Conservation (phyloP, 805 yeast species). For the Cyberlindnera maritima region DNA sequence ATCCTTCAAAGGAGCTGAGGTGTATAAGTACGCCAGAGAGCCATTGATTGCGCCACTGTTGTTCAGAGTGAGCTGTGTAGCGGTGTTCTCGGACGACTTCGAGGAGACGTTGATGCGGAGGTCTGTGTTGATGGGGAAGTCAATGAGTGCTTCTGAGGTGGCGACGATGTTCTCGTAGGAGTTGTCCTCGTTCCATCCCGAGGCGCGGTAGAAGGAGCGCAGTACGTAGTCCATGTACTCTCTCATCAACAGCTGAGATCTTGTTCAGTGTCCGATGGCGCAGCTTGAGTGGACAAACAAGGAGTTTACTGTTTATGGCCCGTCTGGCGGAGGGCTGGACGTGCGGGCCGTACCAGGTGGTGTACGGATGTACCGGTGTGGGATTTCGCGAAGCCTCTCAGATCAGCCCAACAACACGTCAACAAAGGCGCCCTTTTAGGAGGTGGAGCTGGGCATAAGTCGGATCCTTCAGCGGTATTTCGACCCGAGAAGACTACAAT, state of each 20-base stretch:
- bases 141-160: conserved; percentile 65
- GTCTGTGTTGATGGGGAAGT: conserved; percentile 72
- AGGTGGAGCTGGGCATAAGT: too few species aligned
- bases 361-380: too few species aligned
- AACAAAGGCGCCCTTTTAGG: too few species aligned
- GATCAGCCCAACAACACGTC: too few species aligned
- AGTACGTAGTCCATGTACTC: conserved; percentile 86
- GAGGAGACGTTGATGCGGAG: conserved; percentile 64
- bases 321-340: too few species aligned
- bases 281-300: too few species aligned
- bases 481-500: neutral
- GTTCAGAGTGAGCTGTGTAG: conserved; percentile 68
- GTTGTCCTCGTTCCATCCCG: conserved; percentile 79
- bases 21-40: conserved; percentile 76
- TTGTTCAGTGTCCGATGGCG: neutral
- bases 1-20: conserved; percentile 53
- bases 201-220: conserved; percentile 62
- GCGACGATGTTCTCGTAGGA: conserved; percentile 72
- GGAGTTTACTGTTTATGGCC: too few species aligned
- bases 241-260: conserved; percentile 17
- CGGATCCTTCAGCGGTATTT: too few species aligned
- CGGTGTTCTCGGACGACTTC: conserved; percentile 64
- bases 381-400: too few species aligned
- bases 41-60: conserved; percentile 70
- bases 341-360: too few species aligned